Evolutionary conservation across 2,329 filamentous ascomycete genomes (phyloP), one percentile per base, ranked within the genome.

Genomic region (Hypoxylon sp.): DNA sequence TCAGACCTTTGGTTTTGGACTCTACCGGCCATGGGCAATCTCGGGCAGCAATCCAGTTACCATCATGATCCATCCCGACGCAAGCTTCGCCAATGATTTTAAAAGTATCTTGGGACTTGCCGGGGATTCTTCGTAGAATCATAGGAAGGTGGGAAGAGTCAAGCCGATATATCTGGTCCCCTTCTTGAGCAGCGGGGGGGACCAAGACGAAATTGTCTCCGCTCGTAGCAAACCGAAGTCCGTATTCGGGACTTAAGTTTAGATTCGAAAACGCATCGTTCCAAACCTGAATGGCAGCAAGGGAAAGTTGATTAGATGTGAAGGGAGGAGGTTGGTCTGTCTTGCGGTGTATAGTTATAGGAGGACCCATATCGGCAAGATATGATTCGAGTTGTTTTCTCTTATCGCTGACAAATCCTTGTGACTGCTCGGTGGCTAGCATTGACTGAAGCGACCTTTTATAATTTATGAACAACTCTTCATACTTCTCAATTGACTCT

Each of bases 61-160:
- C 32, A 27, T 50, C 7, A 29, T 50, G 6, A 35, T 50, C 44
- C 42, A 50, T 47, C 5, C 55, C 55, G 27, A 65, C 54, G 17
- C 62, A 65, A 27, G 62, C 50, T 47, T 65, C 62, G 39, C 51
- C 51, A 32, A 65, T 44, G 35, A 60, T 46, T n/a, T 56, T 56
- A n/a, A 24, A 19, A 37, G 24, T 37, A 21, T 2, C 6, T 21
- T 42, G 31, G 11, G 37, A 15, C n/a, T 51, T 24, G 5, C 21
- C 53, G 10, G 35, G 7, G 46, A 47, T 31, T 11, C 21, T 24
- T 17, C 62, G 62, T 24, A 65, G 11, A 2, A 65, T 31, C 2
- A 61, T 27, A 10, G 62, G 56, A 19, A 65, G 55, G 24, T 60
- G 31, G 27, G 56, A 65, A 27, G 31, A 60, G 10, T 65, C 42